These are phyloP conservation scores for Pythium rishiriense DNA, from an alignment of 352 stramenopile species.

Conservation along the genomic window DNA sequence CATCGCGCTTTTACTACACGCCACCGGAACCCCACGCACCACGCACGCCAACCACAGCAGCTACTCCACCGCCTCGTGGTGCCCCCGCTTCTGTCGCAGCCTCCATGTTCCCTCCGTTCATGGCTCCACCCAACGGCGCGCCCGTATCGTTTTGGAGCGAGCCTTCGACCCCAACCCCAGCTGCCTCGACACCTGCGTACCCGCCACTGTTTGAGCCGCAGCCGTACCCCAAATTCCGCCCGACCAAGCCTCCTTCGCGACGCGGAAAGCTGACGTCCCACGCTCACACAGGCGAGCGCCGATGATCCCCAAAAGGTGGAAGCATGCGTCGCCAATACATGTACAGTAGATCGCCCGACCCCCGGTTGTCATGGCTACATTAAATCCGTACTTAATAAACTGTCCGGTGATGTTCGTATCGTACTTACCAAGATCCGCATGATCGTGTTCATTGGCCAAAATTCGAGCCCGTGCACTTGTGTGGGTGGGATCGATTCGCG, in stretches of 20 bases:
- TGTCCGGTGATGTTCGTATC: neutral
- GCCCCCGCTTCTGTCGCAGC: neutral
- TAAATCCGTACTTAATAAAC: slow-evolving; percentile 17
- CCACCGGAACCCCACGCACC: slow-evolving; percentile 7
- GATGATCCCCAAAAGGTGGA: neutral
- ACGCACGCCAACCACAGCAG: neutral
- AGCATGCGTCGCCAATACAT: neutral
- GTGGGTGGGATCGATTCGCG: slow-evolving; percentile 27
- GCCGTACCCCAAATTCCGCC: slow-evolving; percentile 15
- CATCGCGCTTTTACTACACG: slow-evolving; percentile 58
- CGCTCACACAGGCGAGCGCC: neutral
- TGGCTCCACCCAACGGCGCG: slow-evolving; percentile 13
- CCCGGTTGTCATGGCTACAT: slow-evolving; percentile 6
- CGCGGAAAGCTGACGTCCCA: neutral
- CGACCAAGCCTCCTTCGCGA: neutral
- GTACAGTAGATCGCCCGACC: neutral
- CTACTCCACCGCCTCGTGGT: slow-evolving; percentile 23
- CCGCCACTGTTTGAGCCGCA: slow-evolving; percentile 7
- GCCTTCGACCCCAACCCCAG: too few species aligned
- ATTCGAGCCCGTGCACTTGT: slow-evolving; percentile 11
- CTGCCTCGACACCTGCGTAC: neutral
- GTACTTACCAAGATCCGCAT: slow-evolving; percentile 6
- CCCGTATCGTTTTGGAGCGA: slow-evolving; percentile 28
- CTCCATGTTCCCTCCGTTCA: slow-evolving; percentile 23
- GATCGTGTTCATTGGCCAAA: slow-evolving; percentile 26